Evolutionary conservation across 139 green algal genomes (phyloP), one percentile per base, ranked within the genome.

Genomic region (Astrephomene gubernaculifera): DNA sequence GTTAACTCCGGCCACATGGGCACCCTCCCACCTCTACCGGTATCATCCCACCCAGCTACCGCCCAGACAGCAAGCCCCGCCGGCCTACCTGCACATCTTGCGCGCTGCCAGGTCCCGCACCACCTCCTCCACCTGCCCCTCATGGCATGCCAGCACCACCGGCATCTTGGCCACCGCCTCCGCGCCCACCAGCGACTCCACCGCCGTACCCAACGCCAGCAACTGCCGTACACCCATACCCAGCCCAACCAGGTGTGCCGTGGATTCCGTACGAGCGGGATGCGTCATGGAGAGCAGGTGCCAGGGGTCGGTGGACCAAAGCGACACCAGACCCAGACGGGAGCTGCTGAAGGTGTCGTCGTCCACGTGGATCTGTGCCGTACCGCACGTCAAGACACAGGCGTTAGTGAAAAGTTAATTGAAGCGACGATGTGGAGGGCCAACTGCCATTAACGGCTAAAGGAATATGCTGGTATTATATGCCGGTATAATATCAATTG

Each of bases 191-290:
- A 44, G 14, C 22, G 52, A n/a, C 76, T 83, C 76, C 76, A 83
- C 76, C 21, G 76, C 76, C 14, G 76, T 73, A 4, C 60, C 29
- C 76, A 83, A 60, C 39, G 60, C 76, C 76, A 83, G 60, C 60
- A 83, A 60, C 76, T 71, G 76, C 29, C 76, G 76, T 22, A 83
- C 76, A 31, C 76, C 76, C 76, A 83, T 61, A 4, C 76, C 76
- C 76, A 83, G 60, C 17, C 76, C 76, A 39, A 64, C 41, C n/a
- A 83, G 76, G 76, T 83, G 76, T 6, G 31, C n/a, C 5, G 76
- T 83, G 27, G 38, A 70, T 60, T 83, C 76, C 17, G 60, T 45
- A n/a, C 76, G 60, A 8, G 76, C 76, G 0, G 76, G 76, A 60
- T 83, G 76, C 0, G 60, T 83, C n/a, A 83, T n/a, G 14, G 27